Evolutionary conservation across 2,329 filamentous ascomycete species (phyloP), one percentile per base, ranked within the genome.

Genomic region (Arthrobotrys sinensis): DNA sequence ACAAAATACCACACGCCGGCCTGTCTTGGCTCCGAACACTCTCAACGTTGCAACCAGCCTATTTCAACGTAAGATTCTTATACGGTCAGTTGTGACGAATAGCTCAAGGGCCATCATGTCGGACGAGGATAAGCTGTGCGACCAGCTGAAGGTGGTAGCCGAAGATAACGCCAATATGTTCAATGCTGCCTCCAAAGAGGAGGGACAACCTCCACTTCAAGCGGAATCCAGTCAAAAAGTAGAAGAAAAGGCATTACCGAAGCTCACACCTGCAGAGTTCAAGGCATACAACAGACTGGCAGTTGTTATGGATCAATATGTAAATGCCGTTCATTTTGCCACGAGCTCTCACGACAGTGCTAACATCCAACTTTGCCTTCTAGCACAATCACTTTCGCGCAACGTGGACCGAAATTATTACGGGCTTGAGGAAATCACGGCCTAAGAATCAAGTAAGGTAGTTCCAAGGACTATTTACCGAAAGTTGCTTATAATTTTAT

Each of bases 381-480:
- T 80, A 93, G 90, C 93, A 96, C 85, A 89, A 90, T 81, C 88
- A 92, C 85, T 96, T 96, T 86, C 91, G 92, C 24, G 85, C 87
- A 50, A 88, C 88, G 2, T 97, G 75, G 92, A 92, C 52, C 11
- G 67, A 72, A 16, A 63, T 78, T n/a, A 57, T 72, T 8, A 67
- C 50, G 6, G 75, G 75, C 38, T 34, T 72, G 7, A 78, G 66
- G 19, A 72, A 45, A 1, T 71, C 67, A 5, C 53, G 75, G 48
- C 75, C 75, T 10, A 78, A 78, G 63, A 78, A 78, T 34, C 75
- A 78, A 21, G 75, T 78, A 63, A 24, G 34, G 11, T 24, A 0
- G 24, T 36, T 21, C 34, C 14, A 32, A 24, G 7, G 66, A 63
- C 46, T 57, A 65, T 40, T 67, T 48, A 69, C 52, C 32, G 19